A percentile compares a stretch with the other conserved stretches of the same genome.
These are phyloP conservation scores for Zygotorulaspora sp. DNA, from an alignment of 805 yeast species.

Conservation along the genomic window DNA sequence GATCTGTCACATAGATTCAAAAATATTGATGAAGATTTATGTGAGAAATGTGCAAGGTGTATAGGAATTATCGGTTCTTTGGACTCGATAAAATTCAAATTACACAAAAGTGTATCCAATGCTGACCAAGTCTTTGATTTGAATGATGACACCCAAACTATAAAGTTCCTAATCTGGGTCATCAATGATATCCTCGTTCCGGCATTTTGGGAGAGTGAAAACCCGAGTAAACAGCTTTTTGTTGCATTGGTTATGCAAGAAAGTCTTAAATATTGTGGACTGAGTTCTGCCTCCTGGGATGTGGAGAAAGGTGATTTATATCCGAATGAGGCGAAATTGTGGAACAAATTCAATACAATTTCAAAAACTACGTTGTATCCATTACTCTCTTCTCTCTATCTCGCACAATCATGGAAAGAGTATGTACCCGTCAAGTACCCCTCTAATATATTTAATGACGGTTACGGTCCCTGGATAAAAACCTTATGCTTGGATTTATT, in stretches of 20 bases:
- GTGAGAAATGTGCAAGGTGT: slow-evolving; percentile 60
- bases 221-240: slow-evolving; percentile 77
- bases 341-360: slow-evolving; percentile 61
- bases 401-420: slow-evolving; percentile 48
- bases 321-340: slow-evolving; percentile 38
- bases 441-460: slow-evolving; percentile 50
- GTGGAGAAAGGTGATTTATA: slow-evolving; percentile 23
- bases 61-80: slow-evolving; percentile 73
- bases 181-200: slow-evolving; percentile 70
- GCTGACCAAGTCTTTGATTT: slow-evolving; percentile 57
- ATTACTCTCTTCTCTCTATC: slow-evolving; percentile 64
- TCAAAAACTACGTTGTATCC: slow-evolving; percentile 75
- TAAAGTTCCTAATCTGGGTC: slow-evolving; percentile 58
- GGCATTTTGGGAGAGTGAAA: slow-evolving; percentile 83
- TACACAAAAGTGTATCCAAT: slow-evolving; percentile 29
- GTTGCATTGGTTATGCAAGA: slow-evolving; percentile 89
- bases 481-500: slow-evolving; percentile 64
- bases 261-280: slow-evolving; percentile 58
- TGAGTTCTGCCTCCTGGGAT: slow-evolving; percentile 37
- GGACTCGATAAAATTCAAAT: slow-evolving; percentile 56
- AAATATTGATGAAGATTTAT: slow-evolving; percentile 43
- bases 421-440: slow-evolving; percentile 56
- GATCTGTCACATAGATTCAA: slow-evolving; percentile 56
- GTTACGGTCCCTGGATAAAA: slow-evolving; percentile 68
- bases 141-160: slow-evolving; percentile 55